A percentile compares a stretch with the other conserved stretches of the same genome.
These are phyloP conservation scores for Ophiocordyceps camponoti-rufipedis DNA, from an alignment of 2,329 filamentous ascomycete species.

Conservation along the genomic window DNA sequence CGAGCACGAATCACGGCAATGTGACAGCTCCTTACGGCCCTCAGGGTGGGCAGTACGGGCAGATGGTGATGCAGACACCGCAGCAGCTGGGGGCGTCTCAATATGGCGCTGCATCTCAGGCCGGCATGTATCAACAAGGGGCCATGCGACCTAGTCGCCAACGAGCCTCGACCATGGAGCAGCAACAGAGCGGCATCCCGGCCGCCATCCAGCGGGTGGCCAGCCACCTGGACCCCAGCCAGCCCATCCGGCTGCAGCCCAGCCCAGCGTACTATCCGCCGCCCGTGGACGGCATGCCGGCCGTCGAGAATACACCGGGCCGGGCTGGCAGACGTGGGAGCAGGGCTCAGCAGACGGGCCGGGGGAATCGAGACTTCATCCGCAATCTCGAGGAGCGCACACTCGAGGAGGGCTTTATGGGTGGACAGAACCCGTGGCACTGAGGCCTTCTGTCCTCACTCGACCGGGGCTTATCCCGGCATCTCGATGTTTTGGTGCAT, in stretches of 20 bases:
- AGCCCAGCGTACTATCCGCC: constrained; percentile 96
- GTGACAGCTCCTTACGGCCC: constrained; percentile 59
- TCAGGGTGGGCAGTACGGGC: constrained; percentile 51
- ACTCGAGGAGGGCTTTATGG: constrained; percentile 80
- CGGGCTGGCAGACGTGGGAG: constrained; percentile 58
- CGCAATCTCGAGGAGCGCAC: constrained; percentile 87
- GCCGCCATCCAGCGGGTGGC: constrained; percentile 86
- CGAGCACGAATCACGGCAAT: constrained; percentile 27
- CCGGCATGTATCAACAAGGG: constrained; percentile 45
- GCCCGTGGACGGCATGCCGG: constrained; percentile 61
- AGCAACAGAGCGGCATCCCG: constrained; percentile 82
- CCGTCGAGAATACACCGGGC: constrained; percentile 37
- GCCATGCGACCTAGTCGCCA: constrained; percentile 57
- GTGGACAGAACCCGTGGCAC: constrained; percentile 45
- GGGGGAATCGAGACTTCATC: constrained; percentile 72
- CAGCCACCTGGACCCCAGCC: constrained; percentile 85
- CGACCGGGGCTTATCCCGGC: background rate
- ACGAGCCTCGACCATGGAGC: constrained; percentile 90
- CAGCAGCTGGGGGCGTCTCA: constrained; percentile 47
- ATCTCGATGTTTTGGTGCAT: background rate
- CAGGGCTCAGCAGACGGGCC: constrained; percentile 41
- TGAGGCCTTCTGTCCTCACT: constrained; percentile 21
- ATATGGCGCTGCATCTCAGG: constrained; percentile 36
- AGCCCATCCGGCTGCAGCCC: constrained; percentile 83
- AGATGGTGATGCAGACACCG: constrained; percentile 55